A percentile compares a stretch with the other conserved stretches of the same genome.
phyloP scores from a whole-genome alignment of 352 stramenopile species.

The Peronospora tabacina region DNA sequence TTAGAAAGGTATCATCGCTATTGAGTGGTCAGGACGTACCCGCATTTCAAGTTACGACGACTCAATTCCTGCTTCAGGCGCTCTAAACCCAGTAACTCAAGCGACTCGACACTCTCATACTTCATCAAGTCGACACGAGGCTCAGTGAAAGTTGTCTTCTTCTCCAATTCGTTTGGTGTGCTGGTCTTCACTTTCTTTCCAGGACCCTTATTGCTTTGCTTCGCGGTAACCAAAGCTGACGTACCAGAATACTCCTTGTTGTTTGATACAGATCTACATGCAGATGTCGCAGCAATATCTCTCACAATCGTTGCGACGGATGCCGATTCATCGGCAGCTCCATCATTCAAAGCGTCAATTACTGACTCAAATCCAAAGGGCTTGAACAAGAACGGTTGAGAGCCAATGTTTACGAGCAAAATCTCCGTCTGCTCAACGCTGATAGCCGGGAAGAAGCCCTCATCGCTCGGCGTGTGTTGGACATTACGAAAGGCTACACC shows the following conservation, averaged over 20 bases:
- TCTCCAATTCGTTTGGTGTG: constrained; percentile 8
- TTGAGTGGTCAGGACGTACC: constrained; percentile 39
- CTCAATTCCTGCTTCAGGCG: constrained; percentile 89
- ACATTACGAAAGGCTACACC: constrained; percentile 55
- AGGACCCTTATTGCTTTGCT: constrained; percentile 1
- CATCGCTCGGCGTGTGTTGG: constrained; percentile 16
- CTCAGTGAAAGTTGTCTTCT: constrained; percentile 9
- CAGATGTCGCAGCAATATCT: not conserved
- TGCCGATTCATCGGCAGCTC: constrained; percentile 1
- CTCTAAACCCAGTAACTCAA: constrained; percentile 87
- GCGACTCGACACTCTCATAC: constrained; percentile 50
- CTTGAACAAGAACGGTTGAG: constrained; percentile 58
- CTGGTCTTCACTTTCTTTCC: constrained; percentile 6
- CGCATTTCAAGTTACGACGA: constrained; percentile 93
- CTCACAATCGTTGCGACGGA: not conserved
- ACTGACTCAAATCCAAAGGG: constrained; percentile 39
- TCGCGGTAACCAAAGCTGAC: constrained; percentile 1
- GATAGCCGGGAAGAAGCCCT: constrained; percentile 70
- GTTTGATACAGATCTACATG: not conserved
- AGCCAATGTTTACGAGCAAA: constrained; percentile 79
- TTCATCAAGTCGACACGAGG: constrained; percentile 41
- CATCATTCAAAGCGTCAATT: constrained; percentile 30
- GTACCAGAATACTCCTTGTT: not conserved
- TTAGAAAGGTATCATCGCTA: constrained; percentile 1
- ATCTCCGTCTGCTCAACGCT: constrained; percentile 79